Evolutionary conservation across 768 basidiomycete species (phyloP).

Genomic region (Hygrophorus pudorinus): DNA sequence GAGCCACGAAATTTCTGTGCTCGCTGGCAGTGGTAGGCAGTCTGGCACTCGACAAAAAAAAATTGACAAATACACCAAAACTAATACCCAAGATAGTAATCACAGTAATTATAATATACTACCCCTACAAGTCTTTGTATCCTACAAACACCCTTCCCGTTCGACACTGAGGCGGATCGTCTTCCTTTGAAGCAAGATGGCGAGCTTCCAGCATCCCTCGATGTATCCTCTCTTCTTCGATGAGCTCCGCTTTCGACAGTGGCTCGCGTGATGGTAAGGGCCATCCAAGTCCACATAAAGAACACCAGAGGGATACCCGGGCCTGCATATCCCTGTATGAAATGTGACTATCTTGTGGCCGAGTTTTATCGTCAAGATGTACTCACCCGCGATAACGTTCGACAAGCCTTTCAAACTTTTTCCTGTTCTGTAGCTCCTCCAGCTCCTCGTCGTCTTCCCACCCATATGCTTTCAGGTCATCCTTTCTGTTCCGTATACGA

Average conservation of each 20-base stretch:
- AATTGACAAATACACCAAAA: conserved; percentile 12
- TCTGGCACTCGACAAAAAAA: not conserved
- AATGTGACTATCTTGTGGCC: not conserved
- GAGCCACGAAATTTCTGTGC: too few relatives aligned
- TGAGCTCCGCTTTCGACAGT: conserved; percentile 57
- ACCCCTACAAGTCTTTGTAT: conserved; percentile 30
- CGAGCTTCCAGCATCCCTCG: conserved; percentile 53
- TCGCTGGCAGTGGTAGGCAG: too few relatives aligned
- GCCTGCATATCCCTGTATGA: conserved; percentile 51
- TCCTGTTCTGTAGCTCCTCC: conserved; percentile 43
- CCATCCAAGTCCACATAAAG: conserved; percentile 50
- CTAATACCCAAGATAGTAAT: conserved; percentile 3
- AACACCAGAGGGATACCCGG: conserved; percentile 56
- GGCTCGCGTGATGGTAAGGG: conserved; percentile 48
- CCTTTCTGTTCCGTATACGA: conserved; percentile 45
- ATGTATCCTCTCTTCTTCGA: conserved; percentile 55
- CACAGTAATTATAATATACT: not conserved
- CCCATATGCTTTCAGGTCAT: conserved; percentile 46
- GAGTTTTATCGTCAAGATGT: not conserved
- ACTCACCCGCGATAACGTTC: conserved; percentile 48
- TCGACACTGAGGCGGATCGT: conserved; percentile 43
- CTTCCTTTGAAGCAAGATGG: conserved; percentile 40
- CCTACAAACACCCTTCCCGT: conserved; percentile 54
- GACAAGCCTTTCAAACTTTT: conserved; percentile 48
- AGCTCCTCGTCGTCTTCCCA: conserved; percentile 64